These are phyloP conservation scores for Trichoderma koningii DNA, from an alignment of 2,329 filamentous ascomycete genomes.

Conservation along the genomic window DNA sequence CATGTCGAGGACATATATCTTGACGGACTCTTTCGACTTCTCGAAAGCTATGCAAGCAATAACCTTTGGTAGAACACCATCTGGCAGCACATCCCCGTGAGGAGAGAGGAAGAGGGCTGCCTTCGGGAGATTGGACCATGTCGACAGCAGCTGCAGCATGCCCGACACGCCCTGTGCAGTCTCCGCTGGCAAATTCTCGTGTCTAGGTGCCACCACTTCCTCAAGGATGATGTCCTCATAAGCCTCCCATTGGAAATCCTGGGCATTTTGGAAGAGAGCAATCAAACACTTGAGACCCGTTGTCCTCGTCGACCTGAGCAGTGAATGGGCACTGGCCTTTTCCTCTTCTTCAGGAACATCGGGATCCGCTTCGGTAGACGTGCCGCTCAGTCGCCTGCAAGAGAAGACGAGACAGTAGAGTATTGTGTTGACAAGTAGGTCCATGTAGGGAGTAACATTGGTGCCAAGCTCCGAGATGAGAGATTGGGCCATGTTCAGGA, in stretches of 20 bases:
- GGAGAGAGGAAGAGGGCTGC: constrained; percentile 67
- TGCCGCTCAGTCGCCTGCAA: constrained; percentile 59
- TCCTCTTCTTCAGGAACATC: constrained; percentile 47
- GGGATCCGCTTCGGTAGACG: constrained; percentile 33
- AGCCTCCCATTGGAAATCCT: constrained; percentile 68
- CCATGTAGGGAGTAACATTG: constrained; percentile 67
- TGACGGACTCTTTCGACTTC: constrained; percentile 84
- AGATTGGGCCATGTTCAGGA: constrained; percentile 87
- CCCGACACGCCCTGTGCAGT: constrained; percentile 88
- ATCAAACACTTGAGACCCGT: constrained; percentile 81
- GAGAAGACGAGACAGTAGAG: constrained; percentile 78
- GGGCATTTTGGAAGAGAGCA: constrained; percentile 73
- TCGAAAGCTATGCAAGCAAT: constrained; percentile 70
- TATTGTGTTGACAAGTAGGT: constrained; percentile 71
- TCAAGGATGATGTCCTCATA: constrained; percentile 72
- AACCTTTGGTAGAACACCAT: constrained; percentile 68
- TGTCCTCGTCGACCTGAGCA: constrained; percentile 67
- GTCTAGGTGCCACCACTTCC: constrained; percentile 74
- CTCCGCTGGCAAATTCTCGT: constrained; percentile 78
- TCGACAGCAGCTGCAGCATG: constrained; percentile 75
- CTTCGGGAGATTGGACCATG: constrained; percentile 71
- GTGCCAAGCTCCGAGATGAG: constrained; percentile 82
- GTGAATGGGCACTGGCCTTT: constrained; percentile 52
- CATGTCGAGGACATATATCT: constrained; percentile 76
- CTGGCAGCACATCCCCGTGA: constrained; percentile 47